phyloP scores from a whole-genome alignment of 148 eudicot genomes.

The Rhododendron vialii region DNA sequence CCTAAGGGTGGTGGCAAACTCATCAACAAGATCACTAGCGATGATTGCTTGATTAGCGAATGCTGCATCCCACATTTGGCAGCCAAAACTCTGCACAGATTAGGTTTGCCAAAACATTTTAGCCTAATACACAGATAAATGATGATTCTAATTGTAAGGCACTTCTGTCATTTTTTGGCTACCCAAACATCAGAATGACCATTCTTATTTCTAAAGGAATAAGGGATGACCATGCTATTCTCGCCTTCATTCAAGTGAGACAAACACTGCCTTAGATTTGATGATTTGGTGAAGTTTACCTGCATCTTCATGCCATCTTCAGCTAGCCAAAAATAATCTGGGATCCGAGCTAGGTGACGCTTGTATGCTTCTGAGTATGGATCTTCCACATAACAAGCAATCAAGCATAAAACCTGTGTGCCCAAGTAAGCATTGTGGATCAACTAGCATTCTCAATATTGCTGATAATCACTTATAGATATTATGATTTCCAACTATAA shows the following conservation, averaged over 20 bases:
- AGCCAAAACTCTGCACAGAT: slow-evolving; percentile 36
- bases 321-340: slow-evolving; percentile 61
- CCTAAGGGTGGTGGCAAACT: slow-evolving; percentile 33
- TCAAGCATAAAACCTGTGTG: slow-evolving; percentile 39
- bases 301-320: slow-evolving; percentile 76
- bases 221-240: not conserved
- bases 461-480: not conserved
- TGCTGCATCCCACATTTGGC: slow-evolving; percentile 59
- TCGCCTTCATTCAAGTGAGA: not conserved
- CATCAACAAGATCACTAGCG: slow-evolving; percentile 29
- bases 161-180: not conserved
- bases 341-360: slow-evolving; percentile 57
- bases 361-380: slow-evolving; percentile 56
- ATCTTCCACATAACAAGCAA: slow-evolving; percentile 77
- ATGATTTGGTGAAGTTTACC: slow-evolving; percentile 23
- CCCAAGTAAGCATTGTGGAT: not conserved
- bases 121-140: not conserved
- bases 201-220: not conserved
- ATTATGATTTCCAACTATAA: not conserved
- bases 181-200: not conserved
- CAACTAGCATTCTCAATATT: not conserved
- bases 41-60: slow-evolving; percentile 44
- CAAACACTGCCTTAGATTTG: not conserved
- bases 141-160: not conserved
- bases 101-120: not conserved